Evolutionary conservation across 371 early-diverging fungal genomes (phyloP), one percentile per base, ranked within the genome.

Genomic region (Syncephalastrum contaminatum): DNA sequence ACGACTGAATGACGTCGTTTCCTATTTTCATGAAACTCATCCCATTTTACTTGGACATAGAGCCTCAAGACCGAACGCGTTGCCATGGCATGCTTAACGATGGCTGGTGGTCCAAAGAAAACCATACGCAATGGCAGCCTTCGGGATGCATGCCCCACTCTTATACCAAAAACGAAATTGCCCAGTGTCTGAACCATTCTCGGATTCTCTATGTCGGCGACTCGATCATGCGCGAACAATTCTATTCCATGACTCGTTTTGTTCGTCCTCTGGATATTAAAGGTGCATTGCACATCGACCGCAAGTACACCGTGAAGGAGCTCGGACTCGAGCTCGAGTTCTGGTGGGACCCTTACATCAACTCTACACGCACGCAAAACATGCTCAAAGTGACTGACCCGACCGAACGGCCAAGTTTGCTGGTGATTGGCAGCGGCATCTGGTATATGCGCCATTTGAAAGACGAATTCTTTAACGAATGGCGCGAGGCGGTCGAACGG

Each of bases 321-420:
- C 60, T 71, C 2, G 64, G 66, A 10, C 62, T 81, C 2, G 48
- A 64, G 0, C 59, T 85, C 22, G 74, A 82, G 20, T 85, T 88
- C 48, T 83, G 79, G 70, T 88, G 87, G 86, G 86, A 88, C 46
- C 87, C 88, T 1, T 84, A 74, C 46, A 59, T 82, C 54, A 86
- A 88, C 61, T 51, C 76, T 0, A 72, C 85, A 0, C 65, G 59
- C 24, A 75, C 77, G 1, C 18, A 60, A 7, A 57, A 71, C 7
- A 40, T 71, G 51, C 60, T 70, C 4, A 58, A 74, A 48, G 49
- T 68, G 12, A 47, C 69, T 49, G 56, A 53, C 25, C 22, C 59
- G 46, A 43, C 51, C 47, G 21, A 39, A 25, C 60, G 57, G 2
- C 82, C 85, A 8, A 66, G 72, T 45, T 44, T 88, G 27, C 60